phyloP scores from a whole-genome alignment of 208 protist genomes.

The Wallacemonas sp. region DNA sequence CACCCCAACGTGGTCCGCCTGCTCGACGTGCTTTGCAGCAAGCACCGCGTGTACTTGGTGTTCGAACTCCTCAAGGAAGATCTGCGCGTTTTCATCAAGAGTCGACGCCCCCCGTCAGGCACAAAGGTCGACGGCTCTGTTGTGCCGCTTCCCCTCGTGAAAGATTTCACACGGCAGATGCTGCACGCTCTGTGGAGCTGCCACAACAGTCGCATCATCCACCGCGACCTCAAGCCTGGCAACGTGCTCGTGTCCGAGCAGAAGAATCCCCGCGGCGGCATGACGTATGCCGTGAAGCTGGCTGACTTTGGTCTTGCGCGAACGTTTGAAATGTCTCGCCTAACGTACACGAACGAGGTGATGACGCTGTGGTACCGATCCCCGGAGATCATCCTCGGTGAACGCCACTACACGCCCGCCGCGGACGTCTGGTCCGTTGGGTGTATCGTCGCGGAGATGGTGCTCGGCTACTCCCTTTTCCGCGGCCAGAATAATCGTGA shows the following conservation, averaged over 20 bases:
- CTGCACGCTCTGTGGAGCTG: constrained; percentile 85
- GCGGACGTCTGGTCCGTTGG: constrained; percentile 99
- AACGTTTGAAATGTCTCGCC: constrained; percentile 81
- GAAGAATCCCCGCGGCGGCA: constrained; percentile 33
- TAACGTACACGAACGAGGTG: constrained; percentile 79
- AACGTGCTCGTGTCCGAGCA: constrained; percentile 71
- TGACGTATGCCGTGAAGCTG: constrained; percentile 76
- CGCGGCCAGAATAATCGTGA: constrained; percentile 94
- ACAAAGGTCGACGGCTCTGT: constrained; percentile 44
- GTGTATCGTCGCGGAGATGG: constrained; percentile 99
- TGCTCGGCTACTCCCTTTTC: constrained; percentile 94
- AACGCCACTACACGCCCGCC: constrained; percentile 97
- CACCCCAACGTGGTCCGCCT: constrained; percentile 93
- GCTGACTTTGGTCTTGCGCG: constrained; percentile 92
- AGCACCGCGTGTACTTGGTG: constrained; percentile 95
- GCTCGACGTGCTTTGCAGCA: constrained; percentile 95
- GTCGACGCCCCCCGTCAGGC: constrained; percentile 33
- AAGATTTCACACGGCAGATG: constrained; percentile 80
- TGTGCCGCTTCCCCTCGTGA: constrained; percentile 60
- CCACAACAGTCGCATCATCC: constrained; percentile 85
- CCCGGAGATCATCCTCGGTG: constrained; percentile 99
- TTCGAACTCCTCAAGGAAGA: constrained; percentile 97
- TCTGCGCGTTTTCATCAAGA: constrained; percentile 87
- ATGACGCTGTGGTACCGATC: constrained; percentile 99
- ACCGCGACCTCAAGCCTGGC: constrained; percentile 90